Percentiles rank a stretch among this genome's conserved stretches.
phyloP scores from a whole-genome alignment of 371 early-diverging fungal genomes.

The Synchytrium microbalum region DNA sequence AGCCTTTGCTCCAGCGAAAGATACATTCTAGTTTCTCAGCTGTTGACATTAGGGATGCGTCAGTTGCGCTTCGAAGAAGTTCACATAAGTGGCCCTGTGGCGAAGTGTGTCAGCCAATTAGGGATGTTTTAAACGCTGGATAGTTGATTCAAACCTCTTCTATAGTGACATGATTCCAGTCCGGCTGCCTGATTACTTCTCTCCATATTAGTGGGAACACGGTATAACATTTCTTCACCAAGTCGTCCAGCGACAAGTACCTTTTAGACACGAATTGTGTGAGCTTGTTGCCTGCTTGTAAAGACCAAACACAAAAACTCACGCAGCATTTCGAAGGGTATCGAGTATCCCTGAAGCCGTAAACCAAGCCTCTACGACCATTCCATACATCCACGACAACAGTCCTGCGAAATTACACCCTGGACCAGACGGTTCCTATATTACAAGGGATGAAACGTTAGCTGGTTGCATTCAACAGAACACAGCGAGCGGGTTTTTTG shows the following conservation, averaged over 20 bases:
- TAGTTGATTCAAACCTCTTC: neutral
- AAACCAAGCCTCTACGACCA: neutral
- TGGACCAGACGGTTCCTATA: neutral
- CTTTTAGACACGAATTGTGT: too few species aligned
- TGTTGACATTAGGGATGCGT: neutral
- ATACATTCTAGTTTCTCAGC: neutral
- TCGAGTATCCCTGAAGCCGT: neutral
- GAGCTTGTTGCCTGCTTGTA: too few species aligned
- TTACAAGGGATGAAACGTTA: too few species aligned
- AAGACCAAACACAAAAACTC: too few species aligned
- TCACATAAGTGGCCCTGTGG: neutral
- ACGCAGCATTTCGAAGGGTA: neutral
- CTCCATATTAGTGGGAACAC: neutral
- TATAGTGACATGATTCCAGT: neutral
- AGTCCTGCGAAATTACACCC: neutral
- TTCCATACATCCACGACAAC: neutral
- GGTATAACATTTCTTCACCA: neutral
- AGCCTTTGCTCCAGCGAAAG: neutral
- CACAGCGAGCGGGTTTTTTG: too few species aligned
- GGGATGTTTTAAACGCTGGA: neutral
- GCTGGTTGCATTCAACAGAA: too few species aligned
- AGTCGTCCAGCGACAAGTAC: neutral
- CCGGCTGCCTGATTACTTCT: neutral
- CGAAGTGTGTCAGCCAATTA: neutral
- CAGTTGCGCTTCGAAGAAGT: neutral